Conservation (phyloP, 495 filamentous ascomycete genomes). For the Amniculicola lignicola region DNA sequence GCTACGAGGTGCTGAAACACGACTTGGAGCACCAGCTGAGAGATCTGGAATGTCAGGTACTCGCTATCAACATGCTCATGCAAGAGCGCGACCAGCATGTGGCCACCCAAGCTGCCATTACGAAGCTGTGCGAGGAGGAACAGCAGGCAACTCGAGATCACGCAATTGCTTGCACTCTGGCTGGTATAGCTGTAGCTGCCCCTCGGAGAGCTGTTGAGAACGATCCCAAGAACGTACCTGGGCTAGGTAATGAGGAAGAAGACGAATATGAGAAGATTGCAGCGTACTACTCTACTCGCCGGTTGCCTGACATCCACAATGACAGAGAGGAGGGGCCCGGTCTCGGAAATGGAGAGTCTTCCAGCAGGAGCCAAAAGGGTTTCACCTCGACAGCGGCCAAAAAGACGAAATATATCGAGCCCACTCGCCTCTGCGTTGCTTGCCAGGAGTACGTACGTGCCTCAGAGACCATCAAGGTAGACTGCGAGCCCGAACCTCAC, state of each 20-base stretch:
- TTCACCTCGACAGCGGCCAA: not conserved
- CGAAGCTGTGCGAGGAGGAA: not conserved
- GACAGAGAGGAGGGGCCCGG: not conserved
- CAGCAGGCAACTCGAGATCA: not conserved
- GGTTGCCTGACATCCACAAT: not conserved
- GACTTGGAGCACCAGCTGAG: not conserved
- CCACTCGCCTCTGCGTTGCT: conserved; percentile 1
- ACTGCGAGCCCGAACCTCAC: conserved; percentile 12
- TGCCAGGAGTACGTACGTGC: not conserved
- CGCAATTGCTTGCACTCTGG: not conserved
- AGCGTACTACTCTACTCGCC: not conserved
- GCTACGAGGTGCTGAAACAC: not conserved
- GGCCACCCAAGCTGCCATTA: too few relatives aligned
- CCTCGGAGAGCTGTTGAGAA: not conserved
- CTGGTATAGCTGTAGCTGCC: not conserved
- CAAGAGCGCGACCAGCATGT: not conserved
- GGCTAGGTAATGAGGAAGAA: not conserved
- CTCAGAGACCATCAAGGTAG: not conserved
- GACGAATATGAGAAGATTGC: not conserved
- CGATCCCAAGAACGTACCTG: not conserved
- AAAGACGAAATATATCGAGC: not conserved
- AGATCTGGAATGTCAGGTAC: not conserved
- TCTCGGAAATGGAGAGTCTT: not conserved
- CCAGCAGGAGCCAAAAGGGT: not conserved
- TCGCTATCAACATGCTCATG: not conserved